Percentiles rank a stretch among this genome's conserved stretches.
Conservation (phyloP, 2,329 filamentous ascomycete species). For the Remersonia thermophila region DNA sequence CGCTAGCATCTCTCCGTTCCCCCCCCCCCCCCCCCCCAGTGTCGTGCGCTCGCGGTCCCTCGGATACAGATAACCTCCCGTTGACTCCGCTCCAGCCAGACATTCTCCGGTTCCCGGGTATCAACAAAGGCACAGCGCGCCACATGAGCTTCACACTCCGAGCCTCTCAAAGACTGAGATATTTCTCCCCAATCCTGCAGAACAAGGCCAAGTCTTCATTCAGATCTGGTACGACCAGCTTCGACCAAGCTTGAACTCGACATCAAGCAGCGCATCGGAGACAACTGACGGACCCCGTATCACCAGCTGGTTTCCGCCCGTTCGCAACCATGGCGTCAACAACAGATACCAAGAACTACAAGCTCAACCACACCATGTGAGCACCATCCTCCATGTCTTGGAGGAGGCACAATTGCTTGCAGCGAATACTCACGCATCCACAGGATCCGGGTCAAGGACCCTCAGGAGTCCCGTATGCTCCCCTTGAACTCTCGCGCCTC, state of each 20-base stretch:
- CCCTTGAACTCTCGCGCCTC: constrained; percentile 10
- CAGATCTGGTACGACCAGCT: too few relatives aligned
- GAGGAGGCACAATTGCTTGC: too few relatives aligned
- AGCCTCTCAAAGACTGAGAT: constrained; percentile 10
- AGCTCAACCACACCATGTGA: constrained; percentile 81
- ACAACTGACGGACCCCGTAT: too few relatives aligned
- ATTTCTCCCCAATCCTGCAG: constrained; percentile 7
- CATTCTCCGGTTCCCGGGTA: not conserved
- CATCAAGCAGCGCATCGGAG: too few relatives aligned
- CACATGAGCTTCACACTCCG: constrained; percentile 12
- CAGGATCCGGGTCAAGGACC: constrained; percentile 91
- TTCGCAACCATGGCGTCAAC: constrained; percentile 49
- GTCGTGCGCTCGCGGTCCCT: too few relatives aligned
- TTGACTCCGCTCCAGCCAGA: constrained; percentile 1
- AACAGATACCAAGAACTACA: constrained; percentile 67
- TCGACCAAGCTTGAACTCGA: too few relatives aligned
- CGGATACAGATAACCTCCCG: too few relatives aligned
- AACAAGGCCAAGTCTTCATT: constrained; percentile 1
- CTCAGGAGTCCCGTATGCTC: constrained; percentile 54
- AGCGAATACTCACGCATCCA: too few relatives aligned
- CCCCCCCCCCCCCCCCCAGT: too few relatives aligned
- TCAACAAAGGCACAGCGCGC: not conserved
- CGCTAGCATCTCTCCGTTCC: too few relatives aligned
- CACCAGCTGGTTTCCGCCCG: too few relatives aligned
- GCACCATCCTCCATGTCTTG: constrained; percentile 12